Evolutionary conservation across 2,329 filamentous ascomycete species (phyloP), one percentile per base, ranked within the genome.

Genomic region (Fusarium buharicum): DNA sequence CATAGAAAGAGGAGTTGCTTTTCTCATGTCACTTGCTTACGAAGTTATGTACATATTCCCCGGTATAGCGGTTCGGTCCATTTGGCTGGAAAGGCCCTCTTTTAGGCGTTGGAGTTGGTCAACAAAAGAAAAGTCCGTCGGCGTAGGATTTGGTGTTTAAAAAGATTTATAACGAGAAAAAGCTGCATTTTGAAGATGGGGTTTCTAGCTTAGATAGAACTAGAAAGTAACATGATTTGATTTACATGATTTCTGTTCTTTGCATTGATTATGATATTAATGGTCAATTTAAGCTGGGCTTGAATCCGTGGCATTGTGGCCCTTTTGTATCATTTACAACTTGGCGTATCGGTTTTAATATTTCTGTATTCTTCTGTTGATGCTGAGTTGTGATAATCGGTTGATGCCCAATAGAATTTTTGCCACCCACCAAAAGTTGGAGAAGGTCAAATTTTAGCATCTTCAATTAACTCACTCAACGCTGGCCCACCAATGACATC

Each of bases 401-500:
- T 48, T 43, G 43, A 55, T 52, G 58, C 63, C 69, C 66, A 70
- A 67, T 69, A 51, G 50, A 67, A 68, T 66, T 69, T 68, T 66
- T 36, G 62, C 59, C 52, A 59, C 66, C 50, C 59, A 57, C 51
- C 56, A 36, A 70, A 67, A 66, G 58, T 64, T 64, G 66, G 66
- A 59, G 64, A 67, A 66, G 33, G 37, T 51, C 47, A 67, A 70
- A 67, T 67, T 70, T 70, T 67, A 61, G 44, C 39, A 58, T 24
- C 41, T 44, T 36, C 47, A 39, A 55, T 48, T 54, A 41, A 50
- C 55, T 53, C 56, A 60, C 38, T 52, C 39, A 45, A 46, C 36
- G 44, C 17, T 39, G 30, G 47, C 40, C 54, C 48, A 50, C 58
- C 49, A 64, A 48, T 48, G n/a, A 48, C 22, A 50, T 28, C 39